Evolutionary conservation across 2,329 filamentous ascomycete species (phyloP).

Genomic region (Penicillium sp.): DNA sequence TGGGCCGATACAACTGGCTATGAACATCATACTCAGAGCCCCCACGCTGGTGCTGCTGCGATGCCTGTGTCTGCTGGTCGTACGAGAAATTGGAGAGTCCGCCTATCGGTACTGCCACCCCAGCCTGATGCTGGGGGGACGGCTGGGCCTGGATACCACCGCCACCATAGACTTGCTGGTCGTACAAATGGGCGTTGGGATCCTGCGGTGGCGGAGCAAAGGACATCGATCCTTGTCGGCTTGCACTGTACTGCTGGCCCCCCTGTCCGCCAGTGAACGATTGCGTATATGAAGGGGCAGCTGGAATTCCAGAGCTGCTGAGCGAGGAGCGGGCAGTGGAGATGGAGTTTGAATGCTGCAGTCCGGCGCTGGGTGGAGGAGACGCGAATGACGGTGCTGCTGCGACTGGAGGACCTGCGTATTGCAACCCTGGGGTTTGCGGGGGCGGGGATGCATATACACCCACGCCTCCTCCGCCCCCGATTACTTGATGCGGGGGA

Average conservation of each 20-base stretch:
- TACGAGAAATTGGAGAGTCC: constrained; percentile 48
- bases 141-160: constrained; percentile 11
- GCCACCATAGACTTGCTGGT: constrained; percentile 28
- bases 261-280: constrained; percentile 19
- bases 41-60: constrained; percentile 27
- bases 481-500: constrained; percentile 28
- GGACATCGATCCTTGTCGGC: constrained; percentile 25
- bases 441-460: constrained; percentile 26
- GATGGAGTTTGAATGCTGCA: constrained; percentile 28
- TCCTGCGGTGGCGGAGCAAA: constrained; percentile 28
- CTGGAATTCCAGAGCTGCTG: constrained; percentile 24
- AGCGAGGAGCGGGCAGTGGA: constrained; percentile 23
- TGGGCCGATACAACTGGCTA: constrained; percentile 48
- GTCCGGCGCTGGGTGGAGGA: constrained; percentile 38
- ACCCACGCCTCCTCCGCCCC: constrained; percentile 13
- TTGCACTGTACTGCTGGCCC: constrained; percentile 12
- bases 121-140: constrained; percentile 18
- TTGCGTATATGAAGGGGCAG: constrained; percentile 31
- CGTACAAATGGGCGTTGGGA: constrained; percentile 38
- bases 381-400: constrained; percentile 32
- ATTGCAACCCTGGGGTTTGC: constrained; percentile 18
- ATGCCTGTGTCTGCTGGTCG: constrained; percentile 13
- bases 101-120: constrained; percentile 26
- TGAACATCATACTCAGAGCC: constrained; percentile 45
- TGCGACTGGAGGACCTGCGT: constrained; percentile 21